Percentiles rank a stretch among this genome's conserved stretches.
phyloP scores from a whole-genome alignment of 139 green algal genomes.

The Diplosphaera chodatii region DNA sequence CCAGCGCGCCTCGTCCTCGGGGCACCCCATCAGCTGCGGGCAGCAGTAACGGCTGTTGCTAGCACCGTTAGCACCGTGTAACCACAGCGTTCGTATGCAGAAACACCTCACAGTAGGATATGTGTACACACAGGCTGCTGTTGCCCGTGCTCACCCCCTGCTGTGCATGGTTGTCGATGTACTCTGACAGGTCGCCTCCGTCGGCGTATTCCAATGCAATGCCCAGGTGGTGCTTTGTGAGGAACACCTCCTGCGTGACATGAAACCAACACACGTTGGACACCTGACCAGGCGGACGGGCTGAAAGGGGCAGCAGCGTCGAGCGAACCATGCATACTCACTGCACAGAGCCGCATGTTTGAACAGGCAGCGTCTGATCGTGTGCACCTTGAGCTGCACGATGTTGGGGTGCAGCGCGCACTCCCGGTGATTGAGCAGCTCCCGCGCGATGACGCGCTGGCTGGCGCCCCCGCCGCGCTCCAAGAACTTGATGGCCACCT shows the following conservation, averaged over 20 bases:
- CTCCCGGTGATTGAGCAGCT: constrained; percentile 43
- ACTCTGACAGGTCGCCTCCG: constrained; percentile 63
- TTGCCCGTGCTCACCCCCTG: no score
- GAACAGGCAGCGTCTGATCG: no score
- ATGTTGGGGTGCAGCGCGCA: constrained; percentile 39
- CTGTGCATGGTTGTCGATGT: constrained; percentile 1
- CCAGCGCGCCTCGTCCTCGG: constrained; percentile 48
- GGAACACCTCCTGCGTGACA: constrained; percentile 14
- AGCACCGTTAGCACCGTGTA: no score
- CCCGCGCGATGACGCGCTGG: constrained; percentile 4
- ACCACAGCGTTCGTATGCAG: no score
- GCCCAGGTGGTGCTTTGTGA: constrained; percentile 42
- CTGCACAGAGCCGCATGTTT: no score
- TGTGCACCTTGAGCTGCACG: constrained; percentile 35
- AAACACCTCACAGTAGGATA: no score
- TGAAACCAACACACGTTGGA: no score
- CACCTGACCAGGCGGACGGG: no score
- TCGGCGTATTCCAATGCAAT: constrained; percentile 73
- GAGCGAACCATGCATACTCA: no score
- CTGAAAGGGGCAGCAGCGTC: no score
- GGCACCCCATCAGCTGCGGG: background rate
- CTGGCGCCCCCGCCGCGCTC: background rate
- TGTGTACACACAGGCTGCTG: no score
- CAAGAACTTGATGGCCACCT: constrained; percentile 14
- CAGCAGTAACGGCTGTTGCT: no score